These are phyloP conservation scores for Torulaspora gathmanii DNA, from an alignment of 805 yeast genomes.

Conservation along the genomic window DNA sequence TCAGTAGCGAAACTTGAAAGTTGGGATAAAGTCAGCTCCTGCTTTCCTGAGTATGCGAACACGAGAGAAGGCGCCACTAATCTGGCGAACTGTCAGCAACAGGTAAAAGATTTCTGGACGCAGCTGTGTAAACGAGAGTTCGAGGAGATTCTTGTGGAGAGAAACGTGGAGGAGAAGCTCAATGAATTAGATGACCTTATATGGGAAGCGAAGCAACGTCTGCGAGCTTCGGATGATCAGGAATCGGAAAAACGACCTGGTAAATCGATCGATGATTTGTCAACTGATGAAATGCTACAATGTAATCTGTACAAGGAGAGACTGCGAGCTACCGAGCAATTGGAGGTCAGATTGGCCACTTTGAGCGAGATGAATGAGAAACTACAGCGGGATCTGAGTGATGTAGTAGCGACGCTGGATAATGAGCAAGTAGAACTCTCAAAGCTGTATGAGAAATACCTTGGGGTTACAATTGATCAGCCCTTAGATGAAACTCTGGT, in stretches of 20 bases:
- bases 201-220: slow-evolving; percentile 32
- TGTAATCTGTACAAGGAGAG: slow-evolving; percentile 27
- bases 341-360: slow-evolving; percentile 22
- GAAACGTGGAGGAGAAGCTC: slow-evolving; percentile 37
- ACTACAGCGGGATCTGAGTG: slow-evolving; percentile 24
- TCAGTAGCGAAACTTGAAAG: slow-evolving; percentile 45
- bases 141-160: slow-evolving; percentile 48
- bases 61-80: slow-evolving; percentile 43
- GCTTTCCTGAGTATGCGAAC: slow-evolving; percentile 52
- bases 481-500: slow-evolving; percentile 22
- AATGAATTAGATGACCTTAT: slow-evolving; percentile 39
- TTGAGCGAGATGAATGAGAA: slow-evolving; percentile 22
- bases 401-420: slow-evolving; percentile 21
- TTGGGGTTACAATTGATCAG: slow-evolving; percentile 23
- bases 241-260: slow-evolving; percentile 6
- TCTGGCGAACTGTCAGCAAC: slow-evolving; percentile 47
- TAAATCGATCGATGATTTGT: slow-evolving; percentile 21
- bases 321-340: slow-evolving; percentile 18
- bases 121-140: slow-evolving; percentile 49
- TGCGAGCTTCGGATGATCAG: slow-evolving; percentile 7
- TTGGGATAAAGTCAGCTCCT: slow-evolving; percentile 46
- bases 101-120: slow-evolving; percentile 50
- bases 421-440: slow-evolving; percentile 26
- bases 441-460: slow-evolving; percentile 30
- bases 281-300: slow-evolving; percentile 25